Percentiles rank a stretch among this genome's conserved stretches.
Conservation (phyloP, 306 rosid genomes). For the Vachellia pachyceras region DNA sequence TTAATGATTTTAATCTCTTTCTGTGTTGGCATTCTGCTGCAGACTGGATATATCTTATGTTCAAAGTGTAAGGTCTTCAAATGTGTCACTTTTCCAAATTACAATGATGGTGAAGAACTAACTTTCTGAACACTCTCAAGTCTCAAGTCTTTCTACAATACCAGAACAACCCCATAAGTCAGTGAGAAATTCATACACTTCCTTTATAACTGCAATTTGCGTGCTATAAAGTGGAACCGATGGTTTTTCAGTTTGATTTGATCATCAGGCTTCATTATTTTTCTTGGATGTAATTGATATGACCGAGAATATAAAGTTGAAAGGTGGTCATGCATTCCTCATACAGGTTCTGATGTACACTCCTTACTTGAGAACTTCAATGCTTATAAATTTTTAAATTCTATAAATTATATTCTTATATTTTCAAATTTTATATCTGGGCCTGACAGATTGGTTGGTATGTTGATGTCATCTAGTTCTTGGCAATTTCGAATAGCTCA, state of each 20-base stretch:
- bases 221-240: background rate
- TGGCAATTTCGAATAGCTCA: background rate
- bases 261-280: slow-evolving; percentile 5
- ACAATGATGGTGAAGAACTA: slow-evolving; percentile 57
- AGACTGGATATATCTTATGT: slow-evolving; percentile 81
- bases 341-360: background rate
- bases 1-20: background rate
- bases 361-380: background rate
- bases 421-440: background rate
- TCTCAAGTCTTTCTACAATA: slow-evolving; percentile 8
- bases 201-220: slow-evolving; percentile 35
- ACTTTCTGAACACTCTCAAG: slow-evolving; percentile 39
- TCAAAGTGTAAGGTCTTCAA: slow-evolving; percentile 85
- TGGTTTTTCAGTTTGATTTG: slow-evolving; percentile 4
- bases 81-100: slow-evolving; percentile 86
- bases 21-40: slow-evolving; percentile 30
- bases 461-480: background rate
- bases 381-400: background rate
- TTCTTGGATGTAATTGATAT: slow-evolving; percentile 5
- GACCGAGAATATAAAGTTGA: slow-evolving; percentile 24
- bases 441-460: background rate
- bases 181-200: background rate
- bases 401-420: background rate
- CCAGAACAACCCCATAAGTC: background rate
- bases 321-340: slow-evolving; percentile 23